These are phyloP conservation scores for Solanum arcanum DNA, from an alignment of 257 asterid genomes.

Conservation along the genomic window DNA sequence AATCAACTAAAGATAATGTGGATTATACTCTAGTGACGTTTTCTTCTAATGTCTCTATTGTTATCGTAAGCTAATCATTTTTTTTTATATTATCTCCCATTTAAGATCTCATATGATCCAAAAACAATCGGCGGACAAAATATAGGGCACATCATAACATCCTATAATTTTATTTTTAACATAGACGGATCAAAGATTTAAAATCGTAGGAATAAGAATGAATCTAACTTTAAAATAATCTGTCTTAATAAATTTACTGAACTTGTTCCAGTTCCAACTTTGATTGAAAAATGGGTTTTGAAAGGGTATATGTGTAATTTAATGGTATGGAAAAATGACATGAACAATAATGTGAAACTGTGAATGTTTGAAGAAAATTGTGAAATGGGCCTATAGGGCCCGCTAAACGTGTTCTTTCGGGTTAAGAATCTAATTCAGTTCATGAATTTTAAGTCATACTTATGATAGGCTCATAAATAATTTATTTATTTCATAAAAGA, in stretches of 20 bases:
- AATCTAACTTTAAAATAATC: neutral
- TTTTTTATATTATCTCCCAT: too few species aligned
- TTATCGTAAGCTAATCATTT: neutral
- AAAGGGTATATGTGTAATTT: neutral
- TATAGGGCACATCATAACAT: too few species aligned
- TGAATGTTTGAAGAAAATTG: neutral
- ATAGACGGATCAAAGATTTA: neutral
- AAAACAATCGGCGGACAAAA: too few species aligned
- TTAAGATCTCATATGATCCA: too few species aligned
- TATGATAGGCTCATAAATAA: neutral
- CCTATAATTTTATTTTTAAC: too few species aligned
- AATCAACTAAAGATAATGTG: neutral
- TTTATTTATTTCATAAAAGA: neutral
- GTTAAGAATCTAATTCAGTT: slow-evolving; percentile 11
- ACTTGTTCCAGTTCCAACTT: too few species aligned
- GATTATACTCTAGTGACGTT: neutral
- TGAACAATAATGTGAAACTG: neutral
- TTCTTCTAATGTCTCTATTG: neutral
- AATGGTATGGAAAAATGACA: neutral
- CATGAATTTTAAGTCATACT: neutral
- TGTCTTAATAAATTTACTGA: too few species aligned
- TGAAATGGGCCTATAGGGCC: slow-evolving; percentile 13
- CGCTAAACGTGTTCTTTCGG: slow-evolving; percentile 25
- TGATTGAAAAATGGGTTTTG: neutral
- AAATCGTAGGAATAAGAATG: neutral